phyloP scores from a whole-genome alignment of 108 stramenopile genomes.

The Cyclotella cryptica region DNA sequence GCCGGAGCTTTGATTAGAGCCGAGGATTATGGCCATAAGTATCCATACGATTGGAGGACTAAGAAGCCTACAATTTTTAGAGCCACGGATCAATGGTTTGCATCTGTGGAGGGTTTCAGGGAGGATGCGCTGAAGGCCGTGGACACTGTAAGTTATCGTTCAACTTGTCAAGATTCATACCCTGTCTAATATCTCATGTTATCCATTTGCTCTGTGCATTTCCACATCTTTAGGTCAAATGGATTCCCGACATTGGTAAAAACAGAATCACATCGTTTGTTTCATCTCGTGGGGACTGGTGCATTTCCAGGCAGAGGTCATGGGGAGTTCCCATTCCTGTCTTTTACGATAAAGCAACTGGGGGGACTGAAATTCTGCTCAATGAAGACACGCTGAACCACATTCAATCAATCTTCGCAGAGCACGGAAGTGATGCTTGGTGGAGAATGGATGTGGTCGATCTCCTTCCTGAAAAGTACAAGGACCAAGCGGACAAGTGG shows the following conservation, averaged over 20 bases:
- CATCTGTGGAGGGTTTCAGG: constrained; percentile 93
- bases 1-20: constrained; percentile 81
- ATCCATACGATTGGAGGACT: constrained; percentile 99
- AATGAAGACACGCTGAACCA: constrained; percentile 88
- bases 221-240: constrained; percentile 80
- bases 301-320: constrained; percentile 97
- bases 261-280: constrained; percentile 92
- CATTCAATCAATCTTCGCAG: constrained; percentile 82
- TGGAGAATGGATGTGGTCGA: constrained; percentile 92
- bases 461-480: constrained; percentile 88
- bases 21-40: constrained; percentile 97
- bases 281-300: constrained; percentile 94
- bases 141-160: constrained; percentile 72
- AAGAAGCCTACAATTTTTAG: constrained; percentile 99
- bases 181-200: background rate
- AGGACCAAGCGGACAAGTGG: constrained; percentile 90
- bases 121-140: constrained; percentile 90
- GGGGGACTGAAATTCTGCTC: constrained; percentile 83
- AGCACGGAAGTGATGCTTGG: constrained; percentile 98
- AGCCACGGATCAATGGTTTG: constrained; percentile 99
- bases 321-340: constrained; percentile 99
- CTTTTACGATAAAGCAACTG: constrained; percentile 89
- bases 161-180: background rate
- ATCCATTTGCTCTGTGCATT: constrained; percentile 43
- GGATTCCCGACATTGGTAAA: constrained; percentile 96